phyloP scores from a whole-genome alignment of 768 basidiomycete species.

The Russula earlei region DNA sequence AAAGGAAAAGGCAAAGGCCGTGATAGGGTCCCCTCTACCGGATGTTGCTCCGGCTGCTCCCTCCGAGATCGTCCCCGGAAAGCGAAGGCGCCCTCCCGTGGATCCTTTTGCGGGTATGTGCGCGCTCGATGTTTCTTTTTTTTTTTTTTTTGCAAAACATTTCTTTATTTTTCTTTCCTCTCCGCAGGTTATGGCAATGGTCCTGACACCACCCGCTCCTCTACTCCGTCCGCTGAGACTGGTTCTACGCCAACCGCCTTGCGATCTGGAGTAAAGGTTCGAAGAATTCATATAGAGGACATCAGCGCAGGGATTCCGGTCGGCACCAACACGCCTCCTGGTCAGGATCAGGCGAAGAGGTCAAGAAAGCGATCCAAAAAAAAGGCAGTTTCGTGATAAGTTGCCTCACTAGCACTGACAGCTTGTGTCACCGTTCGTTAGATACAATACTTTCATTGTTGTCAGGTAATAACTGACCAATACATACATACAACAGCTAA shows the following conservation, averaged over 20 bases:
- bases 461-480: background rate
- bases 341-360: background rate
- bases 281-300: background rate
- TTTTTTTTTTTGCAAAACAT: too few relatives aligned
- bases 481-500: slow-evolving; percentile 22
- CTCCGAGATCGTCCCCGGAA: slow-evolving; percentile 21
- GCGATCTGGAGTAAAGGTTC: background rate
- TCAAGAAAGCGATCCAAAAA: slow-evolving; percentile 11
- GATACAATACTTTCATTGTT: background rate
- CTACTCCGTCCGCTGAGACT: background rate
- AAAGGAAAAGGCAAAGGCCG: slow-evolving; percentile 24
- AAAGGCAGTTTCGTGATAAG: slow-evolving; percentile 3
- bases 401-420: background rate
- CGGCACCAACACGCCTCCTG: slow-evolving; percentile 7
- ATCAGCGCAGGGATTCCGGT: background rate
- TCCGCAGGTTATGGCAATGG: slow-evolving; percentile 28
- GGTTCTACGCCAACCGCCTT: background rate
- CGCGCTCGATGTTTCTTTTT: too few relatives aligned
- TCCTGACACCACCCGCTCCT: background rate
- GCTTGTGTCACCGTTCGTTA: background rate
- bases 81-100: slow-evolving; percentile 42
- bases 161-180: too few relatives aligned
- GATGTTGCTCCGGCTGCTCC: background rate
- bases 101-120: slow-evolving; percentile 61
- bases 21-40: background rate